Conservation (phyloP, 2,329 filamentous ascomycete genomes). For the Gnomoniopsis smithogilvyi region DNA sequence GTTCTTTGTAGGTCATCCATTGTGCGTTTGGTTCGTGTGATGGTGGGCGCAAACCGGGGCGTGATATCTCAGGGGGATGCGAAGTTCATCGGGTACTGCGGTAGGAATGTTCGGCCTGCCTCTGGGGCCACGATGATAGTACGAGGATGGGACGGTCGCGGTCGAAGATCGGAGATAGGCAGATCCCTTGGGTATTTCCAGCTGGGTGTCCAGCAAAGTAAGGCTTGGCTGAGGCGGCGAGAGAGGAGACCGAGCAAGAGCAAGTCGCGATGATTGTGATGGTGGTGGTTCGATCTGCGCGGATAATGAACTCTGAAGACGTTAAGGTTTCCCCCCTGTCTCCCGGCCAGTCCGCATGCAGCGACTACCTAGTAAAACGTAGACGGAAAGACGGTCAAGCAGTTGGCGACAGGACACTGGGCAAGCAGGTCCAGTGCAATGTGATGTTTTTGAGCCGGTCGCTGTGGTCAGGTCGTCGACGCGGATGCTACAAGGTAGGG, state of each 20-base stretch:
- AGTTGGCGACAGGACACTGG: too few relatives aligned
- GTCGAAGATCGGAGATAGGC: slow-evolving; percentile 11
- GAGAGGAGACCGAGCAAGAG: not conserved
- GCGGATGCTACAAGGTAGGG: too few relatives aligned
- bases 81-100: slow-evolving; percentile 11
- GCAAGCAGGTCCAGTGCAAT: too few relatives aligned
- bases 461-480: too few relatives aligned
- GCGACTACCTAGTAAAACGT: too few relatives aligned
- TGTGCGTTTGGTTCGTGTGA: slow-evolving; percentile 16
- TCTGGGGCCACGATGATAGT: not conserved
- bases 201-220: not conserved
- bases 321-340: too few relatives aligned
- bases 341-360: too few relatives aligned
- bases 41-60: slow-evolving; percentile 21
- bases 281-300: not conserved
- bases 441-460: too few relatives aligned
- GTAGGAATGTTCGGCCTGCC: not conserved
- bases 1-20: slow-evolving; percentile 79
- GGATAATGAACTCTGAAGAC: not conserved
- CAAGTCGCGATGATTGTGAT: not conserved
- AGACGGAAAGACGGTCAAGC: too few relatives aligned
- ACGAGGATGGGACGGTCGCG: not conserved
- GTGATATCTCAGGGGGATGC: slow-evolving; percentile 3
- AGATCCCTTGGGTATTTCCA: not conserved
- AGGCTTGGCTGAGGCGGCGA: not conserved